These are phyloP conservation scores for Fusarium coffeatum DNA, from an alignment of 2,329 filamentous ascomycete genomes.

Conservation along the genomic window DNA sequence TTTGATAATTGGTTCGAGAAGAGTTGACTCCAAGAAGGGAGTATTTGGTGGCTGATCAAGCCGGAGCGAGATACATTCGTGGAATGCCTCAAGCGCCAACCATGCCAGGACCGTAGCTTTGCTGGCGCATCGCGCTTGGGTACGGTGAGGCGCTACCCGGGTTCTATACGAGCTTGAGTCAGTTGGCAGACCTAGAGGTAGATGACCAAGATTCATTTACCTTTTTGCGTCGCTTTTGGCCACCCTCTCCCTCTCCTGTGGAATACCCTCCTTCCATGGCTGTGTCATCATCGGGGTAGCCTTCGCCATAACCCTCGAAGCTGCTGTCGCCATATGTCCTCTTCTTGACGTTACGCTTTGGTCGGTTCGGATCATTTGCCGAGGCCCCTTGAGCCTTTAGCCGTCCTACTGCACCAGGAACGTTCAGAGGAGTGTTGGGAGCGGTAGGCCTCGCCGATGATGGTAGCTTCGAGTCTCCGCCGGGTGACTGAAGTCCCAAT, in stretches of 20 bases:
- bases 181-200: conserved; percentile 50
- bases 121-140: conserved; percentile 59
- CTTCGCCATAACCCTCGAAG: conserved; percentile 80
- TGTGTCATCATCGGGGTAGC: conserved; percentile 74
- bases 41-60: not conserved
- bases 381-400: conserved; percentile 54
- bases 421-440: conserved; percentile 63
- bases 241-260: conserved; percentile 77
- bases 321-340: conserved; percentile 79
- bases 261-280: conserved; percentile 72
- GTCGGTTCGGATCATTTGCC: conserved; percentile 63
- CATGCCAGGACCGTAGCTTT: conserved; percentile 69
- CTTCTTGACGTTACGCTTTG: conserved; percentile 77
- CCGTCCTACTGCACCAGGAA: conserved; percentile 50
- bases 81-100: conserved; percentile 61
- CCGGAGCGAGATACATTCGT: not conserved
- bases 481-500: conserved; percentile 65
- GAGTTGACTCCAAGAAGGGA: conserved; percentile 7
- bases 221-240: conserved; percentile 74
- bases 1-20: conserved; percentile 17
- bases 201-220: conserved; percentile 51
- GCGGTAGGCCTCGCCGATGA: conserved; percentile 62
- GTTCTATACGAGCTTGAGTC: conserved; percentile 58
- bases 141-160: conserved; percentile 58
- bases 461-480: conserved; percentile 54